Evolutionary conservation across 2,329 filamentous ascomycete genomes (phyloP).

Genomic region (Pestalotiopsis sp.): DNA sequence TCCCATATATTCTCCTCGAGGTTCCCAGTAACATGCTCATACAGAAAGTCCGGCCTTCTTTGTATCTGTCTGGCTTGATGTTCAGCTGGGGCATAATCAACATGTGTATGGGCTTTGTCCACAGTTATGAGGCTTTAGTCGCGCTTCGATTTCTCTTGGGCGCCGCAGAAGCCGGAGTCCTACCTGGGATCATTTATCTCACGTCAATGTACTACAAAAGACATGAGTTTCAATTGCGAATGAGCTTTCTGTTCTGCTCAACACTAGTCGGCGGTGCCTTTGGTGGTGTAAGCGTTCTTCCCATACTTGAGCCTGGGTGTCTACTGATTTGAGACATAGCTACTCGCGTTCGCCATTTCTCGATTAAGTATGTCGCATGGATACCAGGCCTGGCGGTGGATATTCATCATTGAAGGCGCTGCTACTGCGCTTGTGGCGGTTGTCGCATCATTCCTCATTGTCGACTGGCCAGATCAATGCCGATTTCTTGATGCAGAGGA

Average conservation of each 20-base stretch:
- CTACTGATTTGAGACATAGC: slow-evolving; percentile 18
- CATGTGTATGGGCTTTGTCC: slow-evolving; percentile 49
- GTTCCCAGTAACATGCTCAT: slow-evolving; percentile 50
- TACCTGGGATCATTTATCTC: slow-evolving; percentile 49
- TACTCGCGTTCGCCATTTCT: slow-evolving; percentile 52
- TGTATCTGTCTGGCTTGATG: slow-evolving; percentile 41
- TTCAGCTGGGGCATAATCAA: slow-evolving; percentile 49
- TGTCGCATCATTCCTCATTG: slow-evolving; percentile 44
- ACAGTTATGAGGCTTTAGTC: slow-evolving; percentile 41
- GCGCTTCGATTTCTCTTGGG: slow-evolving; percentile 48
- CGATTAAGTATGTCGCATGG: slow-evolving; percentile 45
- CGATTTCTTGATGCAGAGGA: slow-evolving; percentile 48
- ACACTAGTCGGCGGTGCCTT: slow-evolving; percentile 45
- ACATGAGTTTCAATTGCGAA: slow-evolving; percentile 50
- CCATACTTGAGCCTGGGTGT: too few relatives aligned
- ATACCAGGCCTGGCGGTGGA: slow-evolving; percentile 53
- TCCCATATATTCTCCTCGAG: slow-evolving; percentile 48
- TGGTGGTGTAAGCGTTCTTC: slow-evolving; percentile 35
- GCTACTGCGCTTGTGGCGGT: slow-evolving; percentile 36
- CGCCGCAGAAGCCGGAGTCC: slow-evolving; percentile 47
- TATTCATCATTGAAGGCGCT: slow-evolving; percentile 44
- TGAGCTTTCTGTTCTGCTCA: slow-evolving; percentile 46
- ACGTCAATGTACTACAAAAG: slow-evolving; percentile 53
- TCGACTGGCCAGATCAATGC: slow-evolving; percentile 53
- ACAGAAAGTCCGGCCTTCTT: slow-evolving; percentile 42